Conservation (phyloP, 257 asterid genomes). For the Ballota nigra region DNA sequence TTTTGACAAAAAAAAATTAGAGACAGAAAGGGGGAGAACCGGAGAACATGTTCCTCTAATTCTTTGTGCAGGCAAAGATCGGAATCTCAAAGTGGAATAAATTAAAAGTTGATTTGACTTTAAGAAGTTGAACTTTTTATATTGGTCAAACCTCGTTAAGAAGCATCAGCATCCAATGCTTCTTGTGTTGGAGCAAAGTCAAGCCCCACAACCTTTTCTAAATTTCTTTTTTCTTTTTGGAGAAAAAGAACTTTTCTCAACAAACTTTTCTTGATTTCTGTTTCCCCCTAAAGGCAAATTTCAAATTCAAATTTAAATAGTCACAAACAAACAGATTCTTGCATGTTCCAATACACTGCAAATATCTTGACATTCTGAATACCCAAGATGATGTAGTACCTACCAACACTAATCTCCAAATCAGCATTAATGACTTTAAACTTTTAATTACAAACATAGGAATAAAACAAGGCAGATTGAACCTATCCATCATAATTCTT, state of each 20-base stretch:
- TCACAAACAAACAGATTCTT: constrained; percentile 22
- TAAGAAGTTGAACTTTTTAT: neutral
- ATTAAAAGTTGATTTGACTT: constrained; percentile 8
- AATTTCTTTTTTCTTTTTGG: too few species aligned
- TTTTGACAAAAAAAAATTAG: too few species aligned
- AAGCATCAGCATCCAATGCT: constrained; percentile 34
- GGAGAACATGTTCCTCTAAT: too few species aligned
- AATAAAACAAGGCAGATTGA: neutral
- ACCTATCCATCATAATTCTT: neutral
- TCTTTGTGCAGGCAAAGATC: neutral
- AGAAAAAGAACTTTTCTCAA: too few species aligned
- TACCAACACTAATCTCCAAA: constrained; percentile 15
- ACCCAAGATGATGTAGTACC: constrained; percentile 8
- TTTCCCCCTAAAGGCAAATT: neutral
- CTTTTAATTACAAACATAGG: neutral
- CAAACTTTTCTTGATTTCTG: too few species aligned
- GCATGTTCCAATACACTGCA: neutral
- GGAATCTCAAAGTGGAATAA: neutral
- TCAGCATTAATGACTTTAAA: neutral
- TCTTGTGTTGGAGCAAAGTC: constrained; percentile 20
- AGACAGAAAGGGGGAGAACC: too few species aligned
- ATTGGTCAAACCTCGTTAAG: constrained; percentile 18
- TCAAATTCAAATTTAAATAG: neutral
- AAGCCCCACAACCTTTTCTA: constrained; percentile 1
- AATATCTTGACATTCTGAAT: constrained; percentile 14